A percentile compares a stretch with the other conserved stretches of the same genome.
phyloP scores from a whole-genome alignment of 2,329 filamentous ascomycete genomes.

The Verticillium albo-atrum region DNA sequence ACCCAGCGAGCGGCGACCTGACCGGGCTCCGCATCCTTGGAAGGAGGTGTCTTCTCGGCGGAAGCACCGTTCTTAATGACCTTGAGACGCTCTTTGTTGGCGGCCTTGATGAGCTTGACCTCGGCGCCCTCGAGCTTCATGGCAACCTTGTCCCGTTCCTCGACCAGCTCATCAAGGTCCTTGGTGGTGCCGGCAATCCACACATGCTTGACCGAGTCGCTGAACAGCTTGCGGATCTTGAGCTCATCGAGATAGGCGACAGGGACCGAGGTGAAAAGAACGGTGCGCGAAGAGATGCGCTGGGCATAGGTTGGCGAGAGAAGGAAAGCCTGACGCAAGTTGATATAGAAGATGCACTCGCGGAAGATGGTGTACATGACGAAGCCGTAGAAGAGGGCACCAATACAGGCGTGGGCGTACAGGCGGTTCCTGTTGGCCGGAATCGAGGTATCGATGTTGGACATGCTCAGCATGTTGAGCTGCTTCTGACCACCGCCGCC shows the following conservation, averaged over 20 bases:
- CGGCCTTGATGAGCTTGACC: slow-evolving; percentile 75
- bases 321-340: slow-evolving; percentile 86
- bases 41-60: slow-evolving; percentile 42
- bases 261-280: slow-evolving; percentile 85
- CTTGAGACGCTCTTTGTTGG: slow-evolving; percentile 69
- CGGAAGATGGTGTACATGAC: slow-evolving; percentile 84
- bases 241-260: slow-evolving; percentile 70
- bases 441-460: slow-evolving; percentile 60
- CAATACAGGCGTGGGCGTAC: slow-evolving; percentile 77
- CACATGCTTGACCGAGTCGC: slow-evolving; percentile 72
- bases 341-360: slow-evolving; percentile 88
- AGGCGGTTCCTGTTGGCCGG: slow-evolving; percentile 57
- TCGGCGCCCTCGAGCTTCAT: slow-evolving; percentile 83
- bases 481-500: slow-evolving; percentile 62
- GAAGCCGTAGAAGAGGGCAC: slow-evolving; percentile 82
- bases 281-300: slow-evolving; percentile 83
- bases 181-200: slow-evolving; percentile 80
- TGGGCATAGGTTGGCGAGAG: slow-evolving; percentile 79
- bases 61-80: slow-evolving; percentile 55
- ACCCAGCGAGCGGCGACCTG: slow-evolving; percentile 67
- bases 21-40: slow-evolving; percentile 62
- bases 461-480: slow-evolving; percentile 74
- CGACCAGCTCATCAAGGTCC: slow-evolving; percentile 74
- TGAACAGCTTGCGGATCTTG: slow-evolving; percentile 77
- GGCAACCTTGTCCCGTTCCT: slow-evolving; percentile 74